Evolutionary conservation across 345 rosid genomes (phyloP).

Genomic region (Draba incana): DNA sequence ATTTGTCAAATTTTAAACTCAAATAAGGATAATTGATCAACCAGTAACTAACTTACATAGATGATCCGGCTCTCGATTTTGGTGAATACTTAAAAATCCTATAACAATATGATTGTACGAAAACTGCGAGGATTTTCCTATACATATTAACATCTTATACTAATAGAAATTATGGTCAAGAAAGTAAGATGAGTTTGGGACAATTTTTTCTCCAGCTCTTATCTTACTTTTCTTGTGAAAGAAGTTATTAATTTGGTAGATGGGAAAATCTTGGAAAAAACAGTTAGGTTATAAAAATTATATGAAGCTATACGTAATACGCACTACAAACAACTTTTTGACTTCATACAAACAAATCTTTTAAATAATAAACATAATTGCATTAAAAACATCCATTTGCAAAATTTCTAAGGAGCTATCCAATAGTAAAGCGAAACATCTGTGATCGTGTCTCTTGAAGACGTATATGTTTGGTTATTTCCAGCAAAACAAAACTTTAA

Average conservation of each 20-base stretch:
- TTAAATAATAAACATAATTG: constrained; percentile 12
- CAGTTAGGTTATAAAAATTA: constrained; percentile 22
- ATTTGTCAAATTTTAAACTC: neutral
- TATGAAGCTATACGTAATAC: constrained; percentile 2
- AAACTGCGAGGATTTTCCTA: too few relatives aligned
- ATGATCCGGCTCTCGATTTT: too few relatives aligned
- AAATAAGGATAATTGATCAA: neutral
- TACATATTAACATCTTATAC: too few relatives aligned
- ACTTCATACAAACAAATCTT: too few relatives aligned
- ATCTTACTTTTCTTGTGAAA: constrained; percentile 32
- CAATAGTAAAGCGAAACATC: constrained; percentile 31
- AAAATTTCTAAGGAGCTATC: constrained; percentile 1
- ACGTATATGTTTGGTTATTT: constrained; percentile 30
- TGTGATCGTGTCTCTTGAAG: constrained; percentile 36
- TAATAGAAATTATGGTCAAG: constrained; percentile 1
- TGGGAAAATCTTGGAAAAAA: constrained; percentile 35
- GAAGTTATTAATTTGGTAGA: constrained; percentile 38
- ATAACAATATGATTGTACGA: too few relatives aligned
- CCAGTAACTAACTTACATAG: too few relatives aligned
- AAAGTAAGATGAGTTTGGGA: constrained; percentile 7
- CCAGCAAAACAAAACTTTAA: constrained; percentile 25
- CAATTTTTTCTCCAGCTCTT: constrained; percentile 1
- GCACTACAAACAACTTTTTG: neutral
- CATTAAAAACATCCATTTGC: constrained; percentile 18
- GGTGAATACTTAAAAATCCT: too few relatives aligned